Conservation (phyloP, 164 flowering plant genomes). For the Protea cynaroides region DNA sequence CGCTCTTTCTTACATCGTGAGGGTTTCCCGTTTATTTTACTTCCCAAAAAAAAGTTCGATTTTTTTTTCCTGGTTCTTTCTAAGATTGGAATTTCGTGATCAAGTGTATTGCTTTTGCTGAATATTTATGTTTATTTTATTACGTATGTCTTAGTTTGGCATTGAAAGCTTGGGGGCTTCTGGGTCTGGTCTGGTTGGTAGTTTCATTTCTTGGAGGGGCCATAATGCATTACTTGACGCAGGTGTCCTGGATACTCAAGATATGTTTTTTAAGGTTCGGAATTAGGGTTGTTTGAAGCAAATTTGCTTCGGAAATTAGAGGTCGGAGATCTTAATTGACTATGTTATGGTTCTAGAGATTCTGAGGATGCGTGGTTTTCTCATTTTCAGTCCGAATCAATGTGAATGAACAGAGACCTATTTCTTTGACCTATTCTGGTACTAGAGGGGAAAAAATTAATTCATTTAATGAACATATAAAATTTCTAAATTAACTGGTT, state of each 20-base stretch:
- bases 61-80: not conserved
- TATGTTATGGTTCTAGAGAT: not conserved
- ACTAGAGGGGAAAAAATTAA: not conserved
- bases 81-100: not conserved
- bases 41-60: not conserved
- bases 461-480: not conserved
- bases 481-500: not conserved
- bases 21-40: constrained; percentile 16
- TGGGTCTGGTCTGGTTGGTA: not conserved
- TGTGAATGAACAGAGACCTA: not conserved
- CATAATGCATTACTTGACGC: not conserved
- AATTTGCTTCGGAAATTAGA: not conserved
- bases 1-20: constrained; percentile 72
- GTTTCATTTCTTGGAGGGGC: not conserved
- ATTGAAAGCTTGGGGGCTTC: not conserved
- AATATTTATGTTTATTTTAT: not conserved
- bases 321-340: not conserved
- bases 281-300: not conserved
- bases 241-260: not conserved
- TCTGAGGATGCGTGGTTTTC: not conserved
- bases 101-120: not conserved
- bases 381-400: constrained; percentile 1
- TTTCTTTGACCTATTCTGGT: not conserved
- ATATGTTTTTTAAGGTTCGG: not conserved
- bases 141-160: not conserved